Evolutionary conservation across 1,139 yeast species (phyloP).

Genomic region (Hyphopichia pseudoburtonii): DNA sequence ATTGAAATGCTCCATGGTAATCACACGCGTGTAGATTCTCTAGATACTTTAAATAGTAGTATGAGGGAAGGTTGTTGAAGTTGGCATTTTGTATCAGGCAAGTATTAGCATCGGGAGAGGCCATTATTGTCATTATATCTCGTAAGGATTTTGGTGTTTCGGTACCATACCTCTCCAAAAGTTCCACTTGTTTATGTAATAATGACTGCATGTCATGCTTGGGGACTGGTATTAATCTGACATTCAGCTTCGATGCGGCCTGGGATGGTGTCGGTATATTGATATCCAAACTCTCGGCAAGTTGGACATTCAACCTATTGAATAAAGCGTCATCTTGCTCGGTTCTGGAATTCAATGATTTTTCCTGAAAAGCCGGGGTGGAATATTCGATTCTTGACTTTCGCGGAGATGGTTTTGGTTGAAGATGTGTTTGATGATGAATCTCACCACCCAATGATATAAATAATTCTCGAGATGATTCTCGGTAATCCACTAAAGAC

Average conservation of each 20-base stretch:
- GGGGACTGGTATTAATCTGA: conserved; percentile 38
- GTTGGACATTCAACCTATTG: conserved; percentile 19
- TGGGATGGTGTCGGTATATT: conserved; percentile 16
- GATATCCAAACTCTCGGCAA: conserved; percentile 20
- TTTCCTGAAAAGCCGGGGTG: background rate
- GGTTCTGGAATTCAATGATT: background rate
- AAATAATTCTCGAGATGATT: conserved; percentile 26
- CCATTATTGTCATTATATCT: conserved; percentile 46
- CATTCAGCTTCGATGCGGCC: conserved; percentile 10
- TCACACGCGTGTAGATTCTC: conserved; percentile 62
- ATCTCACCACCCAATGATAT: conserved; percentile 20
- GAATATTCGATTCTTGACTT: conserved; percentile 3
- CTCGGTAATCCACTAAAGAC: conserved; percentile 53
- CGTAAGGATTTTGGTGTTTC: conserved; percentile 49
- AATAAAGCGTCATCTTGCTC: conserved; percentile 18
- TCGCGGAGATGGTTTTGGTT: conserved; percentile 2
- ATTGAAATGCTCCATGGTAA: conserved; percentile 71
- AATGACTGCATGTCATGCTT: conserved; percentile 53
- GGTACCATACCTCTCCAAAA: conserved; percentile 55
- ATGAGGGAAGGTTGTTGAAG: conserved; percentile 54
- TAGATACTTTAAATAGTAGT: conserved; percentile 64
- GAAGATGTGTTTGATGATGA: background rate
- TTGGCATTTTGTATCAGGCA: conserved; percentile 46
- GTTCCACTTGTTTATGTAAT: conserved; percentile 56
- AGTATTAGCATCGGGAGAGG: conserved; percentile 40